phyloP scores from a whole-genome alignment of 163 green algal genomes.

The Scenedesmus sp. region DNA sequence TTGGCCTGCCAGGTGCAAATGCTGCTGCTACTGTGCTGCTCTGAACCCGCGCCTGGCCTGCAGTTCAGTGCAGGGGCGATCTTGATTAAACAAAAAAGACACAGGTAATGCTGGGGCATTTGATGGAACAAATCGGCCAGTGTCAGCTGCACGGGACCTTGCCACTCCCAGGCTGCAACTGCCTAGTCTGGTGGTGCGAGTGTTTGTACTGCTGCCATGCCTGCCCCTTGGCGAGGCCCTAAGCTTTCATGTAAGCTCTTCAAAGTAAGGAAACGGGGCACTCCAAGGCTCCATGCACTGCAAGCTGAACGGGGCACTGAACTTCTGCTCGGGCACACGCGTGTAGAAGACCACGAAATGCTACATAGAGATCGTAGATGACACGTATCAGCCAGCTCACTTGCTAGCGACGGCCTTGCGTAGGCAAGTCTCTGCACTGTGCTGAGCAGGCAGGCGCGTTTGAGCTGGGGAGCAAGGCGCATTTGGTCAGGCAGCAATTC shows the following conservation, averaged over 20 bases:
- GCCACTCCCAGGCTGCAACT: slow-evolving; percentile 6
- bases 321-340: neutral
- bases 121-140: too few relatives aligned
- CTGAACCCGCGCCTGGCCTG: neutral
- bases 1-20: neutral
- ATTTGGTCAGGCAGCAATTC: neutral
- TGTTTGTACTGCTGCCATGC: neutral
- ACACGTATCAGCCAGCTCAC: neutral
- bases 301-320: neutral
- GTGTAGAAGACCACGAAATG: neutral
- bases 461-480: slow-evolving; percentile 5
- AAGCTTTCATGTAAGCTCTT: neutral
- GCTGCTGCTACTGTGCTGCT: neutral
- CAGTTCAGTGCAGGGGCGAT: neutral
- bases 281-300: neutral
- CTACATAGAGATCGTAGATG: neutral
- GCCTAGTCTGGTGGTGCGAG: slow-evolving; percentile 2
- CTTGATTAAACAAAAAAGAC: neutral
- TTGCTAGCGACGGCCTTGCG: neutral
- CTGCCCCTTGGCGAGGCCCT: neutral
- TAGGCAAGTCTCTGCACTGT: slow-evolving; percentile 10
- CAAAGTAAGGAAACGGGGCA: neutral
- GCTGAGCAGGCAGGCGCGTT: slow-evolving; percentile 8
- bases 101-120: neutral
- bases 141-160: neutral